Evolutionary conservation across 768 basidiomycete genomes (phyloP), one percentile per base, ranked within the genome.

Genomic region (Agaricus blazei): DNA sequence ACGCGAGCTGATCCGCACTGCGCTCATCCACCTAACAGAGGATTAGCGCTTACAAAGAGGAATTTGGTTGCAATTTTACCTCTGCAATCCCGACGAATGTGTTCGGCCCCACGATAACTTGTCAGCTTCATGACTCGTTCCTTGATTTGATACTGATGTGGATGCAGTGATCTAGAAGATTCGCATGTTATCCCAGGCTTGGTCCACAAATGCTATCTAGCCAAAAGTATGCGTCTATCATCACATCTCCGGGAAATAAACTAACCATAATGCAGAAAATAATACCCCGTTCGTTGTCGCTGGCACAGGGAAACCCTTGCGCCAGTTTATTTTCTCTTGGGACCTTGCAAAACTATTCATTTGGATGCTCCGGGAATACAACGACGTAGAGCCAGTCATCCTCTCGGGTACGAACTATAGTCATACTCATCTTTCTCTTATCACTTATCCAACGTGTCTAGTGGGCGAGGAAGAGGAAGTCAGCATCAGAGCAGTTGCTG

Each of bases 241-340:
- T 1, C 12, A 28, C 45, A 19, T 9, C 42, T 9, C 34, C 38
- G 6, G 58, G 15, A 38, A 28, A 12, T 19, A 24, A 49, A 48
- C 45, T 51, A 26, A 54, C 31, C 9, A 7, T n/a, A 24, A 56
- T 14, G 3, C 68, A 84, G 85, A 92, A 74, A 91, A 90, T 70
- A 78, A 77, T 57, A 91, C 90, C 0, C 87, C 90, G 3, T 95
- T 98, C 72, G 75, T 85, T 50, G 90, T 96, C n/a, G 72, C 85
- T 48, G 95, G 95, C 9, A 88, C 91, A 0, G 95, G 95, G 34
- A 92, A 88, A 62, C 95, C 95, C 6, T 80, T 97, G 36, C 83
- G 95, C n/a, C 95, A 98, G 69, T 98, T 98, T 69, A 95, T 97
- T 70, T 98, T 93, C 73, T 97, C 95, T n/a, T 77, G 83, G 48